Evolutionary conservation across 2,329 filamentous ascomycete genomes (phyloP), one percentile per base, ranked within the genome.

Genomic region (Purpureocillium lavendulum): DNA sequence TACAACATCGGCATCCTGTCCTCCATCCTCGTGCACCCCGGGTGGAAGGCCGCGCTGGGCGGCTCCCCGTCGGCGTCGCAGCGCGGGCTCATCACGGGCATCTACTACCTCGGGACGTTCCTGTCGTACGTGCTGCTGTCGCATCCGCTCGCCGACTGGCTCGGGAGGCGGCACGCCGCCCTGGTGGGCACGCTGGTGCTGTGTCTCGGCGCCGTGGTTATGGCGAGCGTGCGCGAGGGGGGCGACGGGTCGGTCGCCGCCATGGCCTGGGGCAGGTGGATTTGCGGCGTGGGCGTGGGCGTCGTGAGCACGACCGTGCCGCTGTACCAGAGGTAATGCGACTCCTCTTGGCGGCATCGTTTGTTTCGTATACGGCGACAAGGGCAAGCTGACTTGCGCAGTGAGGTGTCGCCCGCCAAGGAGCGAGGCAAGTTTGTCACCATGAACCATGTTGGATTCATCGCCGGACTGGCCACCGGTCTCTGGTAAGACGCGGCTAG

Each of bases 1-100:
- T 77, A 78, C 54, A 75, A 77, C 50, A 68, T 79, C 47, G 75
- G 74, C 38, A 64, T 79, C 33, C 60, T 77, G 14, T 71, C 71
- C 1, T 73, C 72, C 1, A 62, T 79, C 30, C 70, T 76, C 38
- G 70, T 75, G 5, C 69, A 76, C 48, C 67, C 68, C 0, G 74
- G 74, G 14, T 79, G 74, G 58, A 57, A 59, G n/a, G 53, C 61
- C 14, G 58, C 67, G 7, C 62, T 76, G 10, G 54, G 65, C 36
- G 49, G 66, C 18, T 26, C 21, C 6, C 71, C 66, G 6, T 60
- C 57, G 2, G 63, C 71, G 2, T 55, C 64, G 6, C 60, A 62
- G 36, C 73, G 61, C 37, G 74, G 74, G 7, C 53, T 72, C 30
- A 68, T 79, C 49, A 76, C 73, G 1, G 70, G 66, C 31, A 67